These are phyloP conservation scores for Aspergillus cavernicola DNA, from an alignment of 495 filamentous ascomycete genomes.

Conservation along the genomic window DNA sequence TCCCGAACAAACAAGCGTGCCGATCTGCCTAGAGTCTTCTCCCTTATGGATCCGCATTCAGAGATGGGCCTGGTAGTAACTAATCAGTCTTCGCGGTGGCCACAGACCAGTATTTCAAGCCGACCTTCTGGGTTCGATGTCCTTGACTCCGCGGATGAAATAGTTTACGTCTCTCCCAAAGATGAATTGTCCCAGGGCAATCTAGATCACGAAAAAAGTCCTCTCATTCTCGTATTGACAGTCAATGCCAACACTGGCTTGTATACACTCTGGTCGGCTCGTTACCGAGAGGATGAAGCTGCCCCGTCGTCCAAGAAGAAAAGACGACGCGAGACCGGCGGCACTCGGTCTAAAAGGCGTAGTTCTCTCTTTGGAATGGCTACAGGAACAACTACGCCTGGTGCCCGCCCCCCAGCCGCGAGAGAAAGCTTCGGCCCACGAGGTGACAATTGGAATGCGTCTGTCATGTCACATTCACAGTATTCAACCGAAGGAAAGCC, in stretches of 20 bases:
- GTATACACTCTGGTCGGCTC: conserved; percentile 76
- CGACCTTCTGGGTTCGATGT: conserved; percentile 41
- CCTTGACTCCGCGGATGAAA: conserved; percentile 68
- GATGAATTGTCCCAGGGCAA: conserved; percentile 45
- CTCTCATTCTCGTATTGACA: conserved; percentile 77
- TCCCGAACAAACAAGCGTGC: conserved; percentile 39
- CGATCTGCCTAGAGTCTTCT: conserved; percentile 75
- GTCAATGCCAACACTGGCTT: conserved; percentile 66
- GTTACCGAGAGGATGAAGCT: conserved; percentile 57
- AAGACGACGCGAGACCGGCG: conserved; percentile 46
- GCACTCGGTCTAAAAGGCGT: conserved; percentile 62
- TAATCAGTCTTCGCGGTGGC: conserved; percentile 32
- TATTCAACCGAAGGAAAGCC: conserved; percentile 28
- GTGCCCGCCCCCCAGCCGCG: conserved; percentile 43
- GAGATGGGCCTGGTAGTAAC: conserved; percentile 83
- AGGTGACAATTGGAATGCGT: conserved; percentile 32
- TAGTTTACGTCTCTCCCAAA: conserved; percentile 68
- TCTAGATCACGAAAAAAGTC: conserved; percentile 18
- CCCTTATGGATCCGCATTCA: conserved; percentile 79
- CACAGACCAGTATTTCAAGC: conserved; percentile 28
- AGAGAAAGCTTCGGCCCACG: conserved; percentile 57
- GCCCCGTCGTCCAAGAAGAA: conserved; percentile 49
- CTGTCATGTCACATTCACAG: conserved; percentile 38
- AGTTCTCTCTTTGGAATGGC: conserved; percentile 82
- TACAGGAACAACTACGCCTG: conserved; percentile 78